These are phyloP conservation scores for Umbelopsis isabellina DNA, from an alignment of 192 early-diverging fungal species.

Conservation along the genomic window DNA sequence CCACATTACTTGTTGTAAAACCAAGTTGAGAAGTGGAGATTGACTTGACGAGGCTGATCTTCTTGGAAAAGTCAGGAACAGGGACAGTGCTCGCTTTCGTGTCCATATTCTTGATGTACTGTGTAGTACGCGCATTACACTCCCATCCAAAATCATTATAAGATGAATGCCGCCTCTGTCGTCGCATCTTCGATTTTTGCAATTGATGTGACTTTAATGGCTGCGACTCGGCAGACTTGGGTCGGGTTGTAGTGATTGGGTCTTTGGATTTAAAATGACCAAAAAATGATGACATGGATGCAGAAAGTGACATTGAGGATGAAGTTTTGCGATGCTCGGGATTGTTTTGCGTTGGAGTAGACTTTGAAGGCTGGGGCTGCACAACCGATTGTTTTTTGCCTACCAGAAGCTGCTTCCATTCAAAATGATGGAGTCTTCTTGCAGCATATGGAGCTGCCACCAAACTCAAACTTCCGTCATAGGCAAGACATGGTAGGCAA, in stretches of 20 bases:
- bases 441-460: constrained; percentile 29
- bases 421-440: constrained; percentile 31
- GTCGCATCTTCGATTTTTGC: not conserved
- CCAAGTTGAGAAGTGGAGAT: constrained; percentile 28
- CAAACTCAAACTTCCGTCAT: constrained; percentile 29
- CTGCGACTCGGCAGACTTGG: not conserved
- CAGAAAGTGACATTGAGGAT: not conserved
- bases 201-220: not conserved
- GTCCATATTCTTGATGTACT: constrained; percentile 30
- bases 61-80: constrained; percentile 8
- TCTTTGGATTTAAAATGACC: constrained; percentile 12
- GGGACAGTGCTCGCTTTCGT: not conserved
- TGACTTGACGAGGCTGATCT: constrained; percentile 19
- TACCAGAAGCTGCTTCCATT: constrained; percentile 22
- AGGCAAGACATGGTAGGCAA: constrained; percentile 34
- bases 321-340: not conserved
- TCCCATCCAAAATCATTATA: constrained; percentile 44
- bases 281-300: constrained; percentile 16
- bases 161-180: constrained; percentile 33
- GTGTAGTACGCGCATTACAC: constrained; percentile 32
- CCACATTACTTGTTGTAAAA: constrained; percentile 13
- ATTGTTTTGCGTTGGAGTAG: not conserved
- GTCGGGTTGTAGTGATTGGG: not conserved
- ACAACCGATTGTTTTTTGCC: not conserved
- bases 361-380: not conserved